Evolutionary conservation across 371 early-diverging fungal genomes (phyloP).

Genomic region (Fennellomyces sp.): DNA sequence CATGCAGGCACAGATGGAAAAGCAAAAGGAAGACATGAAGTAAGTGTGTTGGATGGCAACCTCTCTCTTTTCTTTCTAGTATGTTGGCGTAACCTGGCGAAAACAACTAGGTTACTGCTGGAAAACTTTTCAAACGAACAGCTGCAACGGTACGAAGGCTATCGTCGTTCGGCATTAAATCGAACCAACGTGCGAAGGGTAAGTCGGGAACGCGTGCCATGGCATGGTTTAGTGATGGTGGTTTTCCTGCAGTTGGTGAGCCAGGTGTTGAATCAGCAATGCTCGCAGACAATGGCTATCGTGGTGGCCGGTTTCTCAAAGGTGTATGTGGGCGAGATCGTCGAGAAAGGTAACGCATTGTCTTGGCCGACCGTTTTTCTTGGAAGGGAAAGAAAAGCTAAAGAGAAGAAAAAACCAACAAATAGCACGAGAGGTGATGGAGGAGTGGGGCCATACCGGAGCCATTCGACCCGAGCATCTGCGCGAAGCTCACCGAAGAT

Average conservation of each 20-base stretch:
- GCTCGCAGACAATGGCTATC: constrained; percentile 86
- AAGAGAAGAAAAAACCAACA: too few relatives aligned
- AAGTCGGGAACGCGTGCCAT: too few relatives aligned
- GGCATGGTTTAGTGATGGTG: not conserved
- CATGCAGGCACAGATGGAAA: constrained; percentile 53
- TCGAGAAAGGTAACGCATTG: constrained; percentile 87
- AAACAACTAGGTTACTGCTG: constrained; percentile 61
- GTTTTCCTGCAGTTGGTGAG: constrained; percentile 56
- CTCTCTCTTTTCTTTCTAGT: not conserved
- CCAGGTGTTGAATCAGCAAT: constrained; percentile 81
- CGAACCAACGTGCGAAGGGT: constrained; percentile 86
- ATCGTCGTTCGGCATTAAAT: constrained; percentile 85
- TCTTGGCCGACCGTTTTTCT: not conserved
- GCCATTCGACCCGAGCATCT: constrained; percentile 83
- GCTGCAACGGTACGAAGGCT: constrained; percentile 88
- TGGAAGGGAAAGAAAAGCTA: too few relatives aligned
- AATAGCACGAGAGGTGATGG: constrained; percentile 70
- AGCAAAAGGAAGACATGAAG: constrained; percentile 55
- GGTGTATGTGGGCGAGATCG: constrained; percentile 96
- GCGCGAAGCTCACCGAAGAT: constrained; percentile 88
- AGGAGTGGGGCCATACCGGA: constrained; percentile 70
- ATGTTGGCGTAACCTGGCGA: not conserved
- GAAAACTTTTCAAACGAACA: constrained; percentile 85
- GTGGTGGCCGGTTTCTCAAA: constrained; percentile 94
- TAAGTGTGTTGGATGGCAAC: too few relatives aligned